Evolutionary conservation across 2,329 filamentous ascomycete genomes (phyloP).

Genomic region (Beauveria scarabaeidicola): DNA sequence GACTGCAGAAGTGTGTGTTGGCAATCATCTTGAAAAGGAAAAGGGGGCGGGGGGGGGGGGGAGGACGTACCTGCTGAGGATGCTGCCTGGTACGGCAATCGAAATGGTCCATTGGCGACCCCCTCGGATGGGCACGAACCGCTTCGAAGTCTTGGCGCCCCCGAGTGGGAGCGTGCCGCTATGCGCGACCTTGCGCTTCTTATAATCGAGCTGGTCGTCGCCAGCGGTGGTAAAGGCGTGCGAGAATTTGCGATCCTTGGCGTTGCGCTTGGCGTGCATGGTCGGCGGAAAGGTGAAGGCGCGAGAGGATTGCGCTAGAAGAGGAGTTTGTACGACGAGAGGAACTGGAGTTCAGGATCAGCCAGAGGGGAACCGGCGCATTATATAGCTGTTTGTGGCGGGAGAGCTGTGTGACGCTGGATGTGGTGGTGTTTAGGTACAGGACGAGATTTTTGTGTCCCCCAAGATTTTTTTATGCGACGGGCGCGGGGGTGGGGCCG

Average conservation of each 20-base stretch:
- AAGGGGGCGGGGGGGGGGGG: too few species aligned
- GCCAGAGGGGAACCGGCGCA: neutral
- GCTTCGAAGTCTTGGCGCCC: neutral
- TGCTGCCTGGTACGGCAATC: conserved; percentile 56
- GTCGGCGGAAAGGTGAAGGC: neutral
- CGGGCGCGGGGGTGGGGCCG: conserved; percentile 4
- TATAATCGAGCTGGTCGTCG: neutral
- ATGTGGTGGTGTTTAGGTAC: neutral
- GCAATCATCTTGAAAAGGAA: neutral
- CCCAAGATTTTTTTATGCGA: too few species aligned
- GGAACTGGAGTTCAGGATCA: neutral
- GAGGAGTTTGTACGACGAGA: neutral
- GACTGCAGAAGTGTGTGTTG: conserved; percentile 34
- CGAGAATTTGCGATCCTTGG: conserved; percentile 3
- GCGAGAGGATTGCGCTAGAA: neutral
- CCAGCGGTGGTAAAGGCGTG: neutral
- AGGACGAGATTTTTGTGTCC: neutral
- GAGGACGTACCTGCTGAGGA: conserved; percentile 58
- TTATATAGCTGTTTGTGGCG: neutral
- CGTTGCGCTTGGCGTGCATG: neutral
- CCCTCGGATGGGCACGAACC: neutral
- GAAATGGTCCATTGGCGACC: conserved; percentile 11
- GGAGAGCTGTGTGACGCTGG: neutral
- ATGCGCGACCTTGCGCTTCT: conserved; percentile 9
- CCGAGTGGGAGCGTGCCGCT: neutral